Base-by-base conservation (phyloP, 2,329 filamentous ascomycete species). In the Colletotrichum eleusines region DNA sequence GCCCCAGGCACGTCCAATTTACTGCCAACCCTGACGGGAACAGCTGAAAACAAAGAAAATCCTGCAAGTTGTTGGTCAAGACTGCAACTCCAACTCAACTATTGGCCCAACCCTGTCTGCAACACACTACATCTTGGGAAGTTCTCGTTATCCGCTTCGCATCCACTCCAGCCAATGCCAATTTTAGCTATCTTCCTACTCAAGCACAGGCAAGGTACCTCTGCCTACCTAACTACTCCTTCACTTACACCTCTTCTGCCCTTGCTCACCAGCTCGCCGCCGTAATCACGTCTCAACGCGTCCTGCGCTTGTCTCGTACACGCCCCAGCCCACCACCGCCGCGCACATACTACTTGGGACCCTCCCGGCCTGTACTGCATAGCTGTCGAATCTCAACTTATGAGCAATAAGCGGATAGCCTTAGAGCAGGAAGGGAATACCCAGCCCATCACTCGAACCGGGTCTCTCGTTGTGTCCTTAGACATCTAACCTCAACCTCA, bases 391-490 rank as follows among this genome's bases (percentile, higher is more conserved):
- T 35, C 53, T 57, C 35, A 40, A 35, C 23, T 40, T 40, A 28
- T 9, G 6, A 33, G 40, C 44, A 16, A 51, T n/a, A 20, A 51
- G 26, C 50, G 46, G 35, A 28, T 33, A n/a, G 14, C 50, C 16
- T 38, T 33, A 28, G 9, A 16, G 20, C 23, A 51, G 18, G 5
- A 31, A 62, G 23, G 23, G 33, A 38, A 26, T 31, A 38, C 44
- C 38, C 26, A 12, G 44, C 42, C n/a, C 42, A 26, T 23, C 44
- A 11, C 31, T 40, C 59, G 42, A 44, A 50, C 59, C 33, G 5
- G 23, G 59, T 51, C 42, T 35, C 55, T 65, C 18, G 23, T 59
- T 42, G 59, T 26, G 46, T 62, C 18, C 46, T 62, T 9, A 23
- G 59, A 40, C 33, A 18, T 18, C 59, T 23, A 31, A 40, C 23